Evolutionary conservation across 139 green algal species (phyloP).

Genomic region (Haematococcus lacustris): DNA sequence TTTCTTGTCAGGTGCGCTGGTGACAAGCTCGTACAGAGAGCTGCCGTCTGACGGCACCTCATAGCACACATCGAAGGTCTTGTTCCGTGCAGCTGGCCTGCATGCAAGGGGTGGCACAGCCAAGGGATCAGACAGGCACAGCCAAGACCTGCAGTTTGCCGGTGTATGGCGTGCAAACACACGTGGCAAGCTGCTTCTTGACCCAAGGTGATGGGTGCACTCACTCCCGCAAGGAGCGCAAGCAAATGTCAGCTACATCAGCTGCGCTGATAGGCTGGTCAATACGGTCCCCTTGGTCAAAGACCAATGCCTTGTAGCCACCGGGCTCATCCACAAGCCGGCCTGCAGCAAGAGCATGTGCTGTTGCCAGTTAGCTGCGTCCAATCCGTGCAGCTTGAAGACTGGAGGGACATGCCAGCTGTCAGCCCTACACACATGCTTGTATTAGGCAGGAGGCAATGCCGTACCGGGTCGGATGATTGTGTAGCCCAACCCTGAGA

Average conservation of each 20-base stretch:
- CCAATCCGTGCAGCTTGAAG: too few relatives aligned
- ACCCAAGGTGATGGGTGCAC: neutral
- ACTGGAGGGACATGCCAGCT: too few relatives aligned
- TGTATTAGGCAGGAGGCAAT: too few relatives aligned
- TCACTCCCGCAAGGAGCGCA: constrained; percentile 67
- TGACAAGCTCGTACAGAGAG: constrained; percentile 80
- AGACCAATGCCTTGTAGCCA: constrained; percentile 92
- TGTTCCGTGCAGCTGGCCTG: constrained; percentile 15
- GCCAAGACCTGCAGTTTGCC: neutral
- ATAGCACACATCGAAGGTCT: constrained; percentile 92
- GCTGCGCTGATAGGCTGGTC: constrained; percentile 76
- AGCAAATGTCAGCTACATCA: constrained; percentile 94
- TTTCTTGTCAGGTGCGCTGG: constrained; percentile 62
- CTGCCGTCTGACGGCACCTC: constrained; percentile 46
- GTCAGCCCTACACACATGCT: too few relatives aligned
- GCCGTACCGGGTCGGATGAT: constrained; percentile 73
- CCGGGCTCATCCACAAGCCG: constrained; percentile 84
- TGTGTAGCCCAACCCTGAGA: constrained; percentile 87
- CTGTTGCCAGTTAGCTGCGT: too few relatives aligned
- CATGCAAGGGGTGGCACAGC: neutral
- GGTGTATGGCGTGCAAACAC: neutral
- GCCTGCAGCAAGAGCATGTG: constrained; percentile 23
- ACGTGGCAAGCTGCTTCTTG: neutral
- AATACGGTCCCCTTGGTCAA: constrained; percentile 90
- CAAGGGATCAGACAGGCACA: neutral